These are phyloP conservation scores for Teratosphaeria zuluensis DNA, from an alignment of 2,329 filamentous ascomycete species.

Conservation along the genomic window DNA sequence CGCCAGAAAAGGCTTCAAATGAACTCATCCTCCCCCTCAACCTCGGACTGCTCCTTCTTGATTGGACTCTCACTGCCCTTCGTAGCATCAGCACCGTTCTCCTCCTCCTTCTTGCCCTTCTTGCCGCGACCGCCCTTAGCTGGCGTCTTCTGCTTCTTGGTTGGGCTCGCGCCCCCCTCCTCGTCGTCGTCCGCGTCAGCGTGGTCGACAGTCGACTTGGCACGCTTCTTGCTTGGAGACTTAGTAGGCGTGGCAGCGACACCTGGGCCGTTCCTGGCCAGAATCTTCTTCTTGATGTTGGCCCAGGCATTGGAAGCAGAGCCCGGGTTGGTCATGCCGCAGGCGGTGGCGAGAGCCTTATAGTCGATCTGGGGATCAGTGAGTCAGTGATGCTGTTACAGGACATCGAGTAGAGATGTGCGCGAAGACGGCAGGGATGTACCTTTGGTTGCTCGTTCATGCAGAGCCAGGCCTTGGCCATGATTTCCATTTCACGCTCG, in stretches of 20 bases:
- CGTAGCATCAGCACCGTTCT: neutral
- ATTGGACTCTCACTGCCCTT: neutral
- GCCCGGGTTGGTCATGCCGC: conserved; percentile 16
- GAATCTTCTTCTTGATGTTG: conserved; percentile 25
- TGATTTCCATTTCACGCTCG: conserved; percentile 12
- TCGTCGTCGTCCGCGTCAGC: conserved; percentile 10
- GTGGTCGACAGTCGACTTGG: conserved; percentile 6
- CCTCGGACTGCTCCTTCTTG: neutral
- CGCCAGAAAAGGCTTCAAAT: neutral
- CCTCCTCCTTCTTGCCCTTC: neutral
- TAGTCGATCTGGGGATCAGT: conserved; percentile 13
- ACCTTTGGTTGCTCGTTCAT: conserved; percentile 16
- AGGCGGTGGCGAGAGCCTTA: conserved; percentile 14
- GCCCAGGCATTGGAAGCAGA: conserved; percentile 25
- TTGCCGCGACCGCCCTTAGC: neutral
- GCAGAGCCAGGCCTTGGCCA: conserved; percentile 14
- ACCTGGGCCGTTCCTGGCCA: conserved; percentile 3
- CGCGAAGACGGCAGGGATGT: neutral
- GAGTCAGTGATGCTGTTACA: neutral
- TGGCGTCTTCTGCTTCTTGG: conserved; percentile 16
- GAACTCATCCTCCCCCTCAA: neutral
- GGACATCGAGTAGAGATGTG: neutral
- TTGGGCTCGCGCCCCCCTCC: conserved; percentile 12
- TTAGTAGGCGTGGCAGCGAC: conserved; percentile 8
- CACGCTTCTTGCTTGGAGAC: conserved; percentile 13